Percentiles rank a stretch among this genome's conserved stretches.
These are phyloP conservation scores for Monilinia polystroma DNA, from an alignment of 2,329 filamentous ascomycete genomes.

Conservation along the genomic window DNA sequence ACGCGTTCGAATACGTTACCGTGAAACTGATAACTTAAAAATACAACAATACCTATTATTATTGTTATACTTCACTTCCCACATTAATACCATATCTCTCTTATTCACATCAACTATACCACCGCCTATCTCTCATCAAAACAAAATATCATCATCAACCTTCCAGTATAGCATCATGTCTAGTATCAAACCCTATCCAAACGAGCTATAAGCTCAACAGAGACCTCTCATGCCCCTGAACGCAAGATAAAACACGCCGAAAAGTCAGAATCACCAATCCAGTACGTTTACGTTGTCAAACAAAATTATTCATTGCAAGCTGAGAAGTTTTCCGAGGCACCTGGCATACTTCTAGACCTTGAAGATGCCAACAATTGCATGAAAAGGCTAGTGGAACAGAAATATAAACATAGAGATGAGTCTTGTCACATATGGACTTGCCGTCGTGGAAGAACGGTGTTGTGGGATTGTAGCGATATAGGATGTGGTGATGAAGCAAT, in stretches of 20 bases:
- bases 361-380: constrained; percentile 16
- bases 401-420: not conserved
- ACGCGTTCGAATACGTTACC: too few relatives aligned
- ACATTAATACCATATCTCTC: too few relatives aligned
- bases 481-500: not conserved
- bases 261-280: not conserved
- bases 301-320: not conserved
- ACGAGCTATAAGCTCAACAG: not conserved
- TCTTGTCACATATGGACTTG: too few relatives aligned
- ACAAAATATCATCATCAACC: not conserved
- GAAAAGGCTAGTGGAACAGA: not conserved
- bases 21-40: too few relatives aligned
- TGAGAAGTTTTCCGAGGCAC: not conserved
- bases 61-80: too few relatives aligned
- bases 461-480: not conserved
- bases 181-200: not conserved
- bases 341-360: not conserved
- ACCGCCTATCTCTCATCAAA: too few relatives aligned
- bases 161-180: not conserved
- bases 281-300: constrained; percentile 9
- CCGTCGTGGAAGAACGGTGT: not conserved
- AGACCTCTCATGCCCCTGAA: not conserved
- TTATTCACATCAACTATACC: too few relatives aligned
- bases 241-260: constrained; percentile 8
- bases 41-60: not conserved